Conservation (phyloP, 306 rosid species). For the Pterocarpus santalinus region DNA sequence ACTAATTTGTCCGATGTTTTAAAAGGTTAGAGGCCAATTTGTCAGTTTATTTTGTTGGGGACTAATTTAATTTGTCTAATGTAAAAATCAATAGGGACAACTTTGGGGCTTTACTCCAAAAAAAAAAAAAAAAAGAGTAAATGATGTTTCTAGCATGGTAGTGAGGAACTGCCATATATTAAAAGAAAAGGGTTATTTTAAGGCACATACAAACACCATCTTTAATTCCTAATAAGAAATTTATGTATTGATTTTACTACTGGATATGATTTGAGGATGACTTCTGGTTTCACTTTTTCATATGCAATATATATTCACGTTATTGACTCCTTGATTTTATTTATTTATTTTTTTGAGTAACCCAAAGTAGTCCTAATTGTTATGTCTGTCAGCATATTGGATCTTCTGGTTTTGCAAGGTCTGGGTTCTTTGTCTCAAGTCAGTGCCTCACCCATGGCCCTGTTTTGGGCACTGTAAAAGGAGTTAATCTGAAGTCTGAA, state of each 20-base stretch:
- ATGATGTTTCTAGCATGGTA: background rate
- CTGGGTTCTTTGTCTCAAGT: background rate
- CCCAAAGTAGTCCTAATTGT: background rate
- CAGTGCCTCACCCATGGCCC: no score
- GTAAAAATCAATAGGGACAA: no score
- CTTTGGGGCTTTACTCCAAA: no score
- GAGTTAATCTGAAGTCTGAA: constrained; percentile 9
- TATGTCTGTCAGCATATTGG: constrained; percentile 31
- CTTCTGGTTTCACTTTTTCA: constrained; percentile 26
- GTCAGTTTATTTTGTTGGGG: no score
- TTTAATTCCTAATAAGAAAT: constrained; percentile 20
- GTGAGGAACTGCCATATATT: background rate
- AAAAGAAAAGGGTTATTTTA: background rate
- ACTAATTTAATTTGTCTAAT: no score
- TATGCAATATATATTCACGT: background rate
- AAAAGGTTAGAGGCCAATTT: no score
- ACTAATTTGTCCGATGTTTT: no score
- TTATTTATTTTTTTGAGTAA: background rate
- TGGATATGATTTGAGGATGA: constrained; percentile 11
- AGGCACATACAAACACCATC: background rate
- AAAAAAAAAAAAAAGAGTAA: background rate
- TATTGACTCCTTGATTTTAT: constrained; percentile 7
- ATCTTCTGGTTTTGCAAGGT: constrained; percentile 22
- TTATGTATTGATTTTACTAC: background rate
- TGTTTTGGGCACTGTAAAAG: background rate